These are phyloP conservation scores for Talaromyces islandicus DNA, from an alignment of 2,329 filamentous ascomycete genomes.

Conservation along the genomic window DNA sequence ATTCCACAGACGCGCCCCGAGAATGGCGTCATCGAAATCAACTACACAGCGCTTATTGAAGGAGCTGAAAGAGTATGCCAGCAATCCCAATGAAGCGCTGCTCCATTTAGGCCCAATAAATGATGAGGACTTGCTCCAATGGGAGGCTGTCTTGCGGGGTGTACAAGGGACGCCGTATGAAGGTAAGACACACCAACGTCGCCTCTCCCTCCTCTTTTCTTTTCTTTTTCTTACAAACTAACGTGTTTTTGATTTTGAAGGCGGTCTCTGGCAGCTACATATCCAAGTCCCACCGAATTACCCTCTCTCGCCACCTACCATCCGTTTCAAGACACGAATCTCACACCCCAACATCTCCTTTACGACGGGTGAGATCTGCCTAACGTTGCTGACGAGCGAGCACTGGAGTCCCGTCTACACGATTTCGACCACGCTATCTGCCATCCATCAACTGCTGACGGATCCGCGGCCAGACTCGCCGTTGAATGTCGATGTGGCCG, in stretches of 20 bases:
- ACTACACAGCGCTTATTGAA: constrained; percentile 56
- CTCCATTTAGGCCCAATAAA: constrained; percentile 51
- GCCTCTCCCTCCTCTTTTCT: not conserved
- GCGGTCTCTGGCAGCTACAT: constrained; percentile 74
- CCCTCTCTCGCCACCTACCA: constrained; percentile 68
- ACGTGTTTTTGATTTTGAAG: constrained; percentile 25
- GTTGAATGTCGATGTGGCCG: constrained; percentile 44
- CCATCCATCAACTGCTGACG: constrained; percentile 42
- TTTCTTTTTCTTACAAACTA: not conserved
- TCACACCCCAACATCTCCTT: constrained; percentile 77
- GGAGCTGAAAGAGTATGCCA: constrained; percentile 55
- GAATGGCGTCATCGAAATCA: constrained; percentile 20
- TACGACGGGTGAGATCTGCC: constrained; percentile 81
- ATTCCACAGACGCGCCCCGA: not conserved
- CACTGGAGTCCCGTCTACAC: constrained; percentile 85
- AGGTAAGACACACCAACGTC: constrained; percentile 32
- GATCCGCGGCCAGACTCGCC: constrained; percentile 43
- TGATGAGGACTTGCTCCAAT: constrained; percentile 54
- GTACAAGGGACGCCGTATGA: constrained; percentile 55
- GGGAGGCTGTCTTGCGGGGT: constrained; percentile 57
- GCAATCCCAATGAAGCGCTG: constrained; percentile 51
- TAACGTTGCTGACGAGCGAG: constrained; percentile 68
- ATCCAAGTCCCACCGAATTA: constrained; percentile 74
- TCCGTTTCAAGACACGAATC: constrained; percentile 76
- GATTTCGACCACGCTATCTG: constrained; percentile 47